Evolutionary conservation across 2,329 filamentous ascomycete species (phyloP).

Genomic region (Aspergillus sp.): DNA sequence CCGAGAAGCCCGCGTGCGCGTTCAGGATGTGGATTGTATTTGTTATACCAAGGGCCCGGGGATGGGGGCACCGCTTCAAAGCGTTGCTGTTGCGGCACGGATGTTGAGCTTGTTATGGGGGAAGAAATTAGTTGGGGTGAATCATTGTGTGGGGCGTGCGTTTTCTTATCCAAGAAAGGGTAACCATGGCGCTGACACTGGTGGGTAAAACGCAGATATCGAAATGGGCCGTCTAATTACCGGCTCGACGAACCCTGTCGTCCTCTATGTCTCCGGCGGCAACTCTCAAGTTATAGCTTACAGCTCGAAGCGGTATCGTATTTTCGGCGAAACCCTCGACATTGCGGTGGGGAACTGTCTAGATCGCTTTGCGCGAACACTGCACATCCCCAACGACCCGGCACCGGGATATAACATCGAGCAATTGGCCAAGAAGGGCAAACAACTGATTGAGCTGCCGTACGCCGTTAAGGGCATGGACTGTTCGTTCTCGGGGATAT

Average conservation of each 20-base stretch:
- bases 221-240: conserved; percentile 97
- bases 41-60: conserved; percentile 94
- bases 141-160: conserved; percentile 85
- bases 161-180: conserved; percentile 2
- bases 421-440: conserved; percentile 71
- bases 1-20: conserved; percentile 53
- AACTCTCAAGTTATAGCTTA: conserved; percentile 99
- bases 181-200: conserved; percentile 1
- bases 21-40: conserved; percentile 73
- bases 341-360: conserved; percentile 97
- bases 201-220: conserved; percentile 52
- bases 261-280: conserved; percentile 89
- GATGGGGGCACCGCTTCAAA: conserved; percentile 88
- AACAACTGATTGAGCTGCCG: conserved; percentile 71
- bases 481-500: conserved; percentile 87
- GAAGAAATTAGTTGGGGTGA: conserved; percentile 85
- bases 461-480: conserved; percentile 99
- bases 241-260: conserved; percentile 80
- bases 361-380: conserved; percentile 85
- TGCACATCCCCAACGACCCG: conserved; percentile 88
- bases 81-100: conserved; percentile 76
- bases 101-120: conserved; percentile 76
- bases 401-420: conserved; percentile 98
- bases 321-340: conserved; percentile 95
- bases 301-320: conserved; percentile 85